These are phyloP conservation scores for Cordyceps fumosorosea DNA, from an alignment of 2,329 filamentous ascomycete species.

Conservation along the genomic window DNA sequence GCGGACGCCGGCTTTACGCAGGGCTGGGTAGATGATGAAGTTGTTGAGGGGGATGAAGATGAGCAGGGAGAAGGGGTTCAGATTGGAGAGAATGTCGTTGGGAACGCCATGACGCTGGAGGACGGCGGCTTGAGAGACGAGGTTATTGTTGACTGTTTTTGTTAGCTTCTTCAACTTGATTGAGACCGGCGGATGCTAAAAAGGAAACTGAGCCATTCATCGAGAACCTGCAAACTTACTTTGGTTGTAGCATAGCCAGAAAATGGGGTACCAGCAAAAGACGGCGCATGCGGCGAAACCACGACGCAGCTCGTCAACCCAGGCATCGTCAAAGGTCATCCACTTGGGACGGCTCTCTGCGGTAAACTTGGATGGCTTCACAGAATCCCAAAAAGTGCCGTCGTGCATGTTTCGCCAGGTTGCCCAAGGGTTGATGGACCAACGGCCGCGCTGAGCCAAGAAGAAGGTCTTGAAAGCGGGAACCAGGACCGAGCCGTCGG, in stretches of 20 bases:
- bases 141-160: conserved; percentile 46
- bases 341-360: conserved; percentile 50
- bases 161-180: conserved; percentile 10
- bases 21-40: conserved; percentile 57
- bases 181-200: not conserved
- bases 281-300: conserved; percentile 63
- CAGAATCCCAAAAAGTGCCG: conserved; percentile 57
- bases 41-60: conserved; percentile 69
- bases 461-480: conserved; percentile 56
- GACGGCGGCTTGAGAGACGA: conserved; percentile 55
- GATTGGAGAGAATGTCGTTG: conserved; percentile 69
- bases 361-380: conserved; percentile 60
- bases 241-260: conserved; percentile 46
- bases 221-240: conserved; percentile 22
- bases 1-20: conserved; percentile 56
- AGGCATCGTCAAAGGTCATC: conserved; percentile 76
- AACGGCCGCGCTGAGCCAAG: conserved; percentile 61
- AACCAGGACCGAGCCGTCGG: conserved; percentile 59
- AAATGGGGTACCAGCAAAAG: conserved; percentile 62
- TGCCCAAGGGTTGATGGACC: conserved; percentile 57
- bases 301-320: conserved; percentile 69
- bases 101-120: conserved; percentile 65
- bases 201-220: not conserved
- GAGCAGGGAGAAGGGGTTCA: conserved; percentile 67
- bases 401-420: conserved; percentile 54